Evolutionary conservation across 2,329 filamentous ascomycete species (phyloP), one percentile per base, ranked within the genome.

Genomic region (Celoporthe dispersa): DNA sequence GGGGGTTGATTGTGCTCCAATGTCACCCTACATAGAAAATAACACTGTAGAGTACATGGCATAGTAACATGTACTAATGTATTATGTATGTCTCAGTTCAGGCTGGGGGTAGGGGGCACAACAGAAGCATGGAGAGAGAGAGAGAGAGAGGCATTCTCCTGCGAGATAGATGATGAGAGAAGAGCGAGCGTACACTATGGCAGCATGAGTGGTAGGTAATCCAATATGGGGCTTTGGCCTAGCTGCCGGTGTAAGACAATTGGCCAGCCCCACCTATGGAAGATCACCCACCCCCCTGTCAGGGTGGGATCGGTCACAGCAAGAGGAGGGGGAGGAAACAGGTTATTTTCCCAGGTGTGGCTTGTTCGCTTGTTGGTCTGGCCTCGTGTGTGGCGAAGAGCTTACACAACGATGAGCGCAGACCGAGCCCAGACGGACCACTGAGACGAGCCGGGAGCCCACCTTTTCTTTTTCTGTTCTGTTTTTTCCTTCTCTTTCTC

Each of bases 291-390:
- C 44, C 35, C 35, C 48, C 25, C 19, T 48, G 41, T 48, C 70
- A 70, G 48, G 64, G 70, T 70, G 55, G 70, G 65, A 70, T 70
- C 61, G 65, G 57, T 59, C 62, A 35, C 66, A 16, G 55, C 28
- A 59, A 31, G 35, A 63, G 64, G 66, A 53, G 65, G 44, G 44
- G 19, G 7, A 48, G 44, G 51, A 74, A 74, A 74, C 73, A 70
- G 73, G 73, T 73, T 74, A 66, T 73, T 65, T 63, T 66, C 59
- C 22, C 44, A 68, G 66, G 66, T 73, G 72, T 73, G 73, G 73
- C 73, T 73, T 73, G 62, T 66, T 73, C 70, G 73, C 72, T 73
- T 71, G 39, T 66, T 41, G 59, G 67, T 35, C 65, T 67, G 60
- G 66, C 44, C 61, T 51, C 53, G 33, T 9, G 22, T 70, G 71